Conservation (phyloP, 2,329 filamentous ascomycete species). For the Fusarium heterosporum region DNA sequence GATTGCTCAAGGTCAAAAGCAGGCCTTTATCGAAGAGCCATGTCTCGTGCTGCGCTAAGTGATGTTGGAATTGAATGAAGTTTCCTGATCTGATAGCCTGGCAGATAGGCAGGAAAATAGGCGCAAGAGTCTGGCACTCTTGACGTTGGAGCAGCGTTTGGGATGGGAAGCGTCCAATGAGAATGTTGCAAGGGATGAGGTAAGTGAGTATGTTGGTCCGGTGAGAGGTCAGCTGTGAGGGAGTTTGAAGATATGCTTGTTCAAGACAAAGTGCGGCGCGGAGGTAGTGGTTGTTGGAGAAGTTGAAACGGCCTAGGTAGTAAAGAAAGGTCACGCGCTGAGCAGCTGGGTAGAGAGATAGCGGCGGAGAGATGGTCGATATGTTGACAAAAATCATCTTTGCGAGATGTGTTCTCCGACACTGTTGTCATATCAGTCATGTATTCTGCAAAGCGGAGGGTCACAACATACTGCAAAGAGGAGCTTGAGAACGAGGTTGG, state of each 20-base stretch:
- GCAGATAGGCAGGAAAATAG: slow-evolving; percentile 80
- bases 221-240: slow-evolving; percentile 73
- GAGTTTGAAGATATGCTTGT: slow-evolving; percentile 80
- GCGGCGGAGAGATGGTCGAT: slow-evolving; percentile 81
- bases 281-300: slow-evolving; percentile 85
- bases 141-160: slow-evolving; percentile 72
- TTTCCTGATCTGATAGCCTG: slow-evolving; percentile 78
- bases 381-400: slow-evolving; percentile 93
- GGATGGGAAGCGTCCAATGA: slow-evolving; percentile 86
- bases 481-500: slow-evolving; percentile 89
- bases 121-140: slow-evolving; percentile 68
- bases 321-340: slow-evolving; percentile 94
- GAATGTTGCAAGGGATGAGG: slow-evolving; percentile 83
- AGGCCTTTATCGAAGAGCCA: slow-evolving; percentile 84
- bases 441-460: neutral
- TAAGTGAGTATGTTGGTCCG: slow-evolving; percentile 84
- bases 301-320: slow-evolving; percentile 91
- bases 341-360: slow-evolving; percentile 83
- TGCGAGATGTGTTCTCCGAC: slow-evolving; percentile 83
- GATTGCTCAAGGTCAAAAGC: slow-evolving; percentile 78
- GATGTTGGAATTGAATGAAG: slow-evolving; percentile 76
- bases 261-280: slow-evolving; percentile 81
- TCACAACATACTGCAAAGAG: slow-evolving; percentile 75
- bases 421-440: slow-evolving; percentile 59
- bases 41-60: slow-evolving; percentile 71